Conservation (phyloP, 148 eudicot species). For the Silene uniflora region DNA sequence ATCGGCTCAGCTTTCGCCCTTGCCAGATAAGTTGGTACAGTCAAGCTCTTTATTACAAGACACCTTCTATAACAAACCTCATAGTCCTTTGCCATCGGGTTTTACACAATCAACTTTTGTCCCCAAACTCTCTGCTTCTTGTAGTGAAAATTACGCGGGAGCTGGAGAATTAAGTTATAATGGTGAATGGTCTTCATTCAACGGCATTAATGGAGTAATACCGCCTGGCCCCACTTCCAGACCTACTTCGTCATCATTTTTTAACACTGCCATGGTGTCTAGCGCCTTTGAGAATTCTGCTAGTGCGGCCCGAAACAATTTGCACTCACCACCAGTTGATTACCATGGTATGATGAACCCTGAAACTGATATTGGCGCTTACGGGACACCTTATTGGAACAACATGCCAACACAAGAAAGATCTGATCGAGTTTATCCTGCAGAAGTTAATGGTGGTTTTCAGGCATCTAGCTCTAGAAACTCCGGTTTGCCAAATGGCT, state of each 20-base stretch:
- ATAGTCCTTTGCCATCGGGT: constrained; percentile 25
- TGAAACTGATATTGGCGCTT: constrained; percentile 21
- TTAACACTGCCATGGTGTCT: constrained; percentile 25
- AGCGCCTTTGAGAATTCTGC: constrained; percentile 23
- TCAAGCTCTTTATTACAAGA: constrained; percentile 24
- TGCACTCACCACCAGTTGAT: constrained; percentile 4
- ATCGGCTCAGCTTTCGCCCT: constrained; percentile 22
- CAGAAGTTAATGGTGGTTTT: constrained; percentile 51
- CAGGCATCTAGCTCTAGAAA: constrained; percentile 53
- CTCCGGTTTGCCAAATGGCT: constrained; percentile 46
- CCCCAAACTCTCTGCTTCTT: constrained; percentile 12
- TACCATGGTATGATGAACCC: constrained; percentile 18
- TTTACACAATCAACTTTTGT: constrained; percentile 19
- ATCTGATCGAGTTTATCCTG: constrained; percentile 31
- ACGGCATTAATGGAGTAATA: constrained; percentile 23
- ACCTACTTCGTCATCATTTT: constrained; percentile 24
- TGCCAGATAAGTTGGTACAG: constrained; percentile 31
- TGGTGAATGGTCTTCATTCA: constrained; percentile 30
- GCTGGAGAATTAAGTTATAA: constrained; percentile 28
- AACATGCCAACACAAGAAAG: constrained; percentile 38
- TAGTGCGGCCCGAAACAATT: constrained; percentile 13
- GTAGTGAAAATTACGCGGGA: constrained; percentile 25
- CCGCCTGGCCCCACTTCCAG: constrained; percentile 31
- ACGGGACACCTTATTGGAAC: constrained; percentile 34
- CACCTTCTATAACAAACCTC: constrained; percentile 22